phyloP scores from a whole-genome alignment of 768 basidiomycete genomes.

The Mycena rebaudengoi region DNA sequence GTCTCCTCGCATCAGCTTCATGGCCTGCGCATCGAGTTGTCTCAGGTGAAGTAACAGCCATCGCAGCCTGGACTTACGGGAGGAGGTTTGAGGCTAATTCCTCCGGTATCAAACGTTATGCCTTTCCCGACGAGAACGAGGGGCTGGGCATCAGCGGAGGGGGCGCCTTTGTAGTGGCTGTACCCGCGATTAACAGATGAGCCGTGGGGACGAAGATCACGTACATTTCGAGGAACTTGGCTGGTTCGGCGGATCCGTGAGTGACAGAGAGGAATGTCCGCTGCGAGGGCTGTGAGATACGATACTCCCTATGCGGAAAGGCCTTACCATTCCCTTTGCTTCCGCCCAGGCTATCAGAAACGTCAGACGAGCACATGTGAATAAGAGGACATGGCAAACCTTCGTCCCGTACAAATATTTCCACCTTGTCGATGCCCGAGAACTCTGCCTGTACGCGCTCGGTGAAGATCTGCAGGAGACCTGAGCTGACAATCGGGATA shows the following conservation, averaged over 20 bases:
- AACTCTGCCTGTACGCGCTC: constrained; percentile 77
- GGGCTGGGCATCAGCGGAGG: constrained; percentile 62
- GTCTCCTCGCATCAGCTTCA: constrained; percentile 88
- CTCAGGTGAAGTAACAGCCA: background rate
- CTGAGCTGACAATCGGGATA: too few relatives aligned
- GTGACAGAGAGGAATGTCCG: constrained; percentile 89
- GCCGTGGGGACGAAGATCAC: constrained; percentile 12
- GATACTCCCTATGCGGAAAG: background rate
- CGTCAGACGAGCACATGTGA: constrained; percentile 8
- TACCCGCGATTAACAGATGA: background rate
- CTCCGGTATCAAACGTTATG: constrained; percentile 90
- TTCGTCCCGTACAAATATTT: constrained; percentile 77
- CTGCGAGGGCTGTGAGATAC: constrained; percentile 40
- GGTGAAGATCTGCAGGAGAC: constrained; percentile 78
- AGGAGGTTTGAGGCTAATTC: constrained; percentile 85
- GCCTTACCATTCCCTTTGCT: constrained; percentile 79
- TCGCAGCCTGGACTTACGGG: constrained; percentile 50
- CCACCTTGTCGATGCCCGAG: constrained; percentile 68
- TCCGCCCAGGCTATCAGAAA: constrained; percentile 73
- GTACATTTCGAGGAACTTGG: constrained; percentile 88
- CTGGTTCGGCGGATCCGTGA: constrained; percentile 82
- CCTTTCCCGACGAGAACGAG: constrained; percentile 88
- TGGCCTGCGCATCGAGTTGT: constrained; percentile 52
- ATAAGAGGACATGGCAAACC: constrained; percentile 48
- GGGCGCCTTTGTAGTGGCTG: constrained; percentile 85